Percentiles rank a stretch among this genome's conserved stretches.
These are phyloP conservation scores for Penicillium crustosum DNA, from an alignment of 2,329 filamentous ascomycete species.

Conservation along the genomic window DNA sequence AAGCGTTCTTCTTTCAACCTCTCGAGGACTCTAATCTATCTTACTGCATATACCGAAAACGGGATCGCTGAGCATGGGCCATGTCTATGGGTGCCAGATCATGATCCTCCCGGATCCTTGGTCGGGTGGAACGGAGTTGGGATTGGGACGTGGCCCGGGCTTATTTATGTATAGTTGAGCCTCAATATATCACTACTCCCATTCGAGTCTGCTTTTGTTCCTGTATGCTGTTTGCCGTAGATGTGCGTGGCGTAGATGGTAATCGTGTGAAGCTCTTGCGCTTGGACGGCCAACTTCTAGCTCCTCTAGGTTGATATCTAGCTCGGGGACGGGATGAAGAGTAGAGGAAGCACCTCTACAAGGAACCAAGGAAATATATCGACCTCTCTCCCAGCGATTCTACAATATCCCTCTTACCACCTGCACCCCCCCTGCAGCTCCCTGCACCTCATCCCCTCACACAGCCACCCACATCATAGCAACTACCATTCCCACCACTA, in stretches of 20 bases:
- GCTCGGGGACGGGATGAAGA: not conserved
- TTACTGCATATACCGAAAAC: not conserved
- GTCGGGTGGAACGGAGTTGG: not conserved
- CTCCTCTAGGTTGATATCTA: not conserved
- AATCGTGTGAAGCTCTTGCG: not conserved
- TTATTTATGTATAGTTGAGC: slow-evolving; percentile 2
- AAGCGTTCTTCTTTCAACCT: not conserved
- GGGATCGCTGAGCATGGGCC: not conserved
- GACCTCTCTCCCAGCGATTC: not conserved
- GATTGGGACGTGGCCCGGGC: not conserved
- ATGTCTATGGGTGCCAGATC: not conserved
- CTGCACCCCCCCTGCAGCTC: not conserved
- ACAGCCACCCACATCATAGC: slow-evolving; percentile 6
- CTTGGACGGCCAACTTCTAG: not conserved
- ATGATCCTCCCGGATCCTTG: not conserved
- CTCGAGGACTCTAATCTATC: not conserved
- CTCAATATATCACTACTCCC: not conserved
- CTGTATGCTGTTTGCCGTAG: not conserved
- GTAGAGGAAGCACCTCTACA: not conserved
- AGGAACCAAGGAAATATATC: no score
- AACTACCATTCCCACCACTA: not conserved
- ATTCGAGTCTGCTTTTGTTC: not conserved
- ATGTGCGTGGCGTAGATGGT: not conserved
- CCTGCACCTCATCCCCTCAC: not conserved
- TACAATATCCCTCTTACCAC: not conserved